Evolutionary conservation across 2,329 filamentous ascomycete species (phyloP).

Genomic region (Penicillium sp.): DNA sequence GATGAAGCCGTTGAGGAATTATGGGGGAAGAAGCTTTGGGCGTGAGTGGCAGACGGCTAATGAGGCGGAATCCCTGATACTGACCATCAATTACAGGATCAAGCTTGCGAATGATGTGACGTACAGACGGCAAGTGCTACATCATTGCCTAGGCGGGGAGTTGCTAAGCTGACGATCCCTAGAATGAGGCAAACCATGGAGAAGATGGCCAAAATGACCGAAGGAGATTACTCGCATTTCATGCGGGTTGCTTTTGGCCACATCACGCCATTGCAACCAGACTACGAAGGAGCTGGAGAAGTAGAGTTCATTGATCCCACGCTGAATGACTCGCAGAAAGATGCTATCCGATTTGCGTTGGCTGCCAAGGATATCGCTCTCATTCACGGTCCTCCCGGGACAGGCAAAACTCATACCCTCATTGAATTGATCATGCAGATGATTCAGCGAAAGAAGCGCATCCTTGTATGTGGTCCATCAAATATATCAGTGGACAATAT

Average conservation of each 20-base stretch:
- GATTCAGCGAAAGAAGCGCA: slow-evolving; percentile 69
- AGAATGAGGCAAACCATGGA: slow-evolving; percentile 69
- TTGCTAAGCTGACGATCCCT: slow-evolving; percentile 13
- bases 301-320: slow-evolving; percentile 60
- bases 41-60: slow-evolving; percentile 52
- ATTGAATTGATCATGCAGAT: slow-evolving; percentile 96
- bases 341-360: slow-evolving; percentile 77
- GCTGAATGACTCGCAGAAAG: slow-evolving; percentile 65
- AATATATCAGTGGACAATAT: slow-evolving; percentile 99
- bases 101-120: slow-evolving; percentile 70
- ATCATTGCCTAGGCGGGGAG: neutral
- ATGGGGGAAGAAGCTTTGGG: slow-evolving; percentile 63
- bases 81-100: slow-evolving; percentile 50
- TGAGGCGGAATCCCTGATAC: slow-evolving; percentile 2
- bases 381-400: slow-evolving; percentile 94
- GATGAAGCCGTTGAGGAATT: slow-evolving; percentile 54
- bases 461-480: slow-evolving; percentile 93
- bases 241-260: slow-evolving; percentile 65
- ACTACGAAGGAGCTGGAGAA: slow-evolving; percentile 50
- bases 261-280: slow-evolving; percentile 55
- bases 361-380: slow-evolving; percentile 79
- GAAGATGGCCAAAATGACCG: slow-evolving; percentile 58
- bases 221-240: slow-evolving; percentile 60
- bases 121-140: slow-evolving; percentile 58
- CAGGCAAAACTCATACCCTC: slow-evolving; percentile 94